Conservation (phyloP, 2,329 filamentous ascomycete genomes). For the Phialophora verrucosa region DNA sequence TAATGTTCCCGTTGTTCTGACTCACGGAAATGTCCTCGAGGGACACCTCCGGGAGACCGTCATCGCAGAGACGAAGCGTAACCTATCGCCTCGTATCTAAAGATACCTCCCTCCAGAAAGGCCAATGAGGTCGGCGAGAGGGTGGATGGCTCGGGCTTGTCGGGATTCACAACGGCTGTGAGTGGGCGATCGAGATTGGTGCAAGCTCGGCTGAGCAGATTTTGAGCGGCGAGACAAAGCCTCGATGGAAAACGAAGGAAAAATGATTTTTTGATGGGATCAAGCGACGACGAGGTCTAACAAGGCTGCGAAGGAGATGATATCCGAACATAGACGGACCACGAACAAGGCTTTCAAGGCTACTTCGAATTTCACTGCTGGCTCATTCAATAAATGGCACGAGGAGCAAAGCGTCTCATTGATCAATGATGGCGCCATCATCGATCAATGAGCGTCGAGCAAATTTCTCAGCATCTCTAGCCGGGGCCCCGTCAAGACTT, state of each 20-base stretch:
- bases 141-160: conserved; percentile 19
- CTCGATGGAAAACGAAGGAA: not conserved
- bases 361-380: not conserved
- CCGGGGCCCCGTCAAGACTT: not conserved
- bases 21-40: conserved; percentile 19
- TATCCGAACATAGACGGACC: not conserved
- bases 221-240: conserved; percentile 6
- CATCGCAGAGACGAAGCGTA: not conserved
- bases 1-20: conserved; percentile 10
- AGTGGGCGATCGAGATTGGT: conserved; percentile 14
- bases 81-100: conserved; percentile 9
- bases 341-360: not conserved
- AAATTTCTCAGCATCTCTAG: not conserved
- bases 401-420: not conserved
- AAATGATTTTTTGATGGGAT: not conserved
- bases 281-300: conserved; percentile 2
- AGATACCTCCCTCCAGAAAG: not conserved
- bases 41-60: conserved; percentile 5
- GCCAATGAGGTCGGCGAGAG: conserved; percentile 3
- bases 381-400: not conserved
- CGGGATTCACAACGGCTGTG: conserved; percentile 7
- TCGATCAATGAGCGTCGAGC: not conserved
- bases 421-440: not conserved
- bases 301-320: conserved; percentile 7
- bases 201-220: conserved; percentile 7